phyloP scores from a whole-genome alignment of 164 flowering plant species.

The Dillenia suffruticosa region DNA sequence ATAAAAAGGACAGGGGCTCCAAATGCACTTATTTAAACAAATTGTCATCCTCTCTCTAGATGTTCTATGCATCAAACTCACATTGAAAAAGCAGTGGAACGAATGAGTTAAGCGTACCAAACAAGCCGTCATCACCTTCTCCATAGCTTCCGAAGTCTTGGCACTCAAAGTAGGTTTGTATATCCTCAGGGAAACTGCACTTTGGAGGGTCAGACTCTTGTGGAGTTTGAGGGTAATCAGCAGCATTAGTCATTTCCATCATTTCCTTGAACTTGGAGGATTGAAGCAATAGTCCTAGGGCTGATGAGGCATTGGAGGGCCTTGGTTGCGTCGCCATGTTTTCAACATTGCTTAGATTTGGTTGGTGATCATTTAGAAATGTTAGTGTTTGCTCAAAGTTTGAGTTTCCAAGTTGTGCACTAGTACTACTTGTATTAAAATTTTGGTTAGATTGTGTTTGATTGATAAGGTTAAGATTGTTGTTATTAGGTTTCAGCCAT shows the following conservation, averaged over 20 bases:
- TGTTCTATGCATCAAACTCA: constrained; percentile 25
- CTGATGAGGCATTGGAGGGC: constrained; percentile 30
- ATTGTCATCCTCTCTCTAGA: too few relatives aligned
- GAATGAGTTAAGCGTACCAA: constrained; percentile 42
- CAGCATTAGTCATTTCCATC: constrained; percentile 43
- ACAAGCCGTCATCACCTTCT: constrained; percentile 38
- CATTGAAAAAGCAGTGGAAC: constrained; percentile 35
- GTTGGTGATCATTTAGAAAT: too few relatives aligned
- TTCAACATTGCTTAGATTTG: too few relatives aligned
- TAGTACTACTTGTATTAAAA: too few relatives aligned
- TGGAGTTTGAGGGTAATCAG: constrained; percentile 28
- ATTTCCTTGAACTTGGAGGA: constrained; percentile 71
- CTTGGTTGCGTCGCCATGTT: too few relatives aligned
- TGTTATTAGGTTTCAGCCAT: constrained; percentile 45
- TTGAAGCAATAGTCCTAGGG: constrained; percentile 52
- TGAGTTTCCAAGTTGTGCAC: too few relatives aligned
- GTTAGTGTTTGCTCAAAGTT: too few relatives aligned
- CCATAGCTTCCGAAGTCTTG: constrained; percentile 24
- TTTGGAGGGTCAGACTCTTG: constrained; percentile 33
- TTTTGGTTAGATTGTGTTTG: constrained; percentile 4
- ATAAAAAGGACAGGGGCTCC: too few relatives aligned
- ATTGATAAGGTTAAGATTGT: constrained; percentile 8
- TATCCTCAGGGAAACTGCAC: constrained; percentile 62
- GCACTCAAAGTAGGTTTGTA: constrained; percentile 60
- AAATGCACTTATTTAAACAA: too few relatives aligned